Evolutionary conservation across 345 rosid genomes (phyloP), one percentile per base, ranked within the genome.

Genomic region (Acer campestre): DNA sequence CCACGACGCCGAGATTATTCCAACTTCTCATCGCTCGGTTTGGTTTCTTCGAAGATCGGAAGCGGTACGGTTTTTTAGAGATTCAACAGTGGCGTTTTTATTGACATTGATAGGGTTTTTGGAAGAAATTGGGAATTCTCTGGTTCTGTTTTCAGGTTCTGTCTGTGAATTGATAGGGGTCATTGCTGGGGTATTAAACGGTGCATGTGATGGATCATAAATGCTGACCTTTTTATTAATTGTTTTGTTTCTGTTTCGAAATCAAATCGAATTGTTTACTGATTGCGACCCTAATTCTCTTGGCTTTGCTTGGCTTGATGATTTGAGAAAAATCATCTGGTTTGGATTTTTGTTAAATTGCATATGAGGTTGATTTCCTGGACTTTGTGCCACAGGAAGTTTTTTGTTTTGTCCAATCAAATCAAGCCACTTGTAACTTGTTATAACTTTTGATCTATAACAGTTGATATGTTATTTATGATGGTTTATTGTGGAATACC

Each of bases 1-100:
- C 93, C 0, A 90, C 97, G 9, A 84, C 81, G 51, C 98, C 94
- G 66, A 93, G 67, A 63, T 82, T 88, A 62, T 80, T 80, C 93
- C 93, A 89, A 59, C 82, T 74, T 75, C 80, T 87, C 92, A 88
- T 91, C 38, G 18, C 62, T 61, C 8, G 31, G 9, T 38, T 44
- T 59, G 3, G 55, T 20, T 17, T 20, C 51, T 31, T 67, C 2
- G 67, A n/a, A 35, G 25, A 23, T n/a, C 13, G 9, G 23, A 31
- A 12, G 16, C 55, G 62, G 62, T 72, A 46, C 53, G 46, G 17
- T n/a, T 16, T 23, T 55, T 62, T 53, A 48, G 48, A 23, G 72
- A 3, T 18, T 70, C 67, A 22, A 8, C 22, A 77, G 20, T 22
- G 74, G 71, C 70, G 49, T 23, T 68, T 17, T 61, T 42, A 29